These are phyloP conservation scores for Cephalotrichum gorgonifer DNA, from an alignment of 2,329 filamentous ascomycete genomes.

Conservation along the genomic window DNA sequence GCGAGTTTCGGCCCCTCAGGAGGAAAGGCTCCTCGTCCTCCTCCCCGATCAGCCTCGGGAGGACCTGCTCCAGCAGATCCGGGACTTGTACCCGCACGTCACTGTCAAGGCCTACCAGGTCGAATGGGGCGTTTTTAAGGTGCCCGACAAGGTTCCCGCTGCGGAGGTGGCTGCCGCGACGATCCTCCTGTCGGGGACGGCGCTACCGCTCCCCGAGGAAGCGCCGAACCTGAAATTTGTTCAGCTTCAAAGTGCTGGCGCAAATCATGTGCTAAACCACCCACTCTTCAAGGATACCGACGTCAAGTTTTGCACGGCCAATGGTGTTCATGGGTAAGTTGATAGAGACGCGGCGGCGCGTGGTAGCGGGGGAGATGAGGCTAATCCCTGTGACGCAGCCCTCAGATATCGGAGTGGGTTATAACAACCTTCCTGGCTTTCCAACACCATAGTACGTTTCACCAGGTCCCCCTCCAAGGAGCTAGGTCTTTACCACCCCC, in stretches of 20 bases:
- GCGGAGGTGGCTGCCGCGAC: constrained; percentile 38
- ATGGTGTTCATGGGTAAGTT: constrained; percentile 45
- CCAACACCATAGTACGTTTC: constrained; percentile 33
- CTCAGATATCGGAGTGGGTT: constrained; percentile 48
- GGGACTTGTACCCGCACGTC: constrained; percentile 31
- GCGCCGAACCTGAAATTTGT: constrained; percentile 40
- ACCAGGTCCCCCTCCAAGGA: neutral
- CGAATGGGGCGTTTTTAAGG: constrained; percentile 16
- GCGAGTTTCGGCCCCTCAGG: constrained; percentile 10
- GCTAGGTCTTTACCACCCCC: too few species aligned
- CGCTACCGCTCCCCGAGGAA: constrained; percentile 28
- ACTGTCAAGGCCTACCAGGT: constrained; percentile 21
- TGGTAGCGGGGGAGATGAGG: neutral
- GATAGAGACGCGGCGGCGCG: neutral
- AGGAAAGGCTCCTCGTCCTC: constrained; percentile 37
- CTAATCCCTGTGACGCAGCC: constrained; percentile 19
- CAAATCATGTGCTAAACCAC: constrained; percentile 34
- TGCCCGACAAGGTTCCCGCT: constrained; percentile 14
- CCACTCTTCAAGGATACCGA: constrained; percentile 39
- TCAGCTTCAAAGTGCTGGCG: constrained; percentile 44
- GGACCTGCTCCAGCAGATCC: constrained; percentile 24
- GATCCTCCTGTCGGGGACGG: constrained; percentile 30
- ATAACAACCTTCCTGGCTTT: constrained; percentile 38
- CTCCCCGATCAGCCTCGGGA: constrained; percentile 19
- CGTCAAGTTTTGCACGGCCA: constrained; percentile 41